These are phyloP conservation scores for Rhodosporidiobolus sp. DNA, from an alignment of 768 basidiomycete species.

Conservation along the genomic window DNA sequence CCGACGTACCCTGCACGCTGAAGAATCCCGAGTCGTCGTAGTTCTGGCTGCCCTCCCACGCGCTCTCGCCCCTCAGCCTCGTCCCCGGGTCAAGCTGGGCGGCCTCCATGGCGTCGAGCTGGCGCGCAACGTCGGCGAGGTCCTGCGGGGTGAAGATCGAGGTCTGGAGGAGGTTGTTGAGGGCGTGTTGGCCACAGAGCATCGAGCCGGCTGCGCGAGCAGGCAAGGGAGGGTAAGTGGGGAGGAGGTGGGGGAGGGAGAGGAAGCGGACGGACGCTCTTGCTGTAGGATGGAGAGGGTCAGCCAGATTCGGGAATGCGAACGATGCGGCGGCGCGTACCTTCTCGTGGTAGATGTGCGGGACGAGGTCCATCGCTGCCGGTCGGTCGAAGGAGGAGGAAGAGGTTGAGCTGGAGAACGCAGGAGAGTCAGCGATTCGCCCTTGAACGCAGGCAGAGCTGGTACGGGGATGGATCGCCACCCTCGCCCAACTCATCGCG, in stretches of 20 bases:
- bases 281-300: conserved; percentile 4
- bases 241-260: background rate
- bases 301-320: rapidly evolving
- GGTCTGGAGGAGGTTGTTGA: conserved; percentile 44
- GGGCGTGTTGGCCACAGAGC: conserved; percentile 42
- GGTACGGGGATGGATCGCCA: background rate
- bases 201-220: conserved; percentile 16
- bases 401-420: no score
- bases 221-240: background rate
- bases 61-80: conserved; percentile 7
- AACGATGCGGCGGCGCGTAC: background rate
- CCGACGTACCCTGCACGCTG: conserved; percentile 24
- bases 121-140: conserved; percentile 40
- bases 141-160: conserved; percentile 38
- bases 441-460: no score
- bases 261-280: conserved; percentile 17
- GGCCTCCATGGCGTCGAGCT: conserved; percentile 41
- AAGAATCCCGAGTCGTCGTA: conserved; percentile 45
- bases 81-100: conserved; percentile 30
- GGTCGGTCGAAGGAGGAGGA: no score
- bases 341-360: conserved; percentile 34
- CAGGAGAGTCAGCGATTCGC: no score
- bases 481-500: background rate
- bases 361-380: conserved; percentile 8
- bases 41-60: conserved; percentile 26